Evolutionary conservation across 352 stramenopile species (phyloP).

Genomic region (Globisporangium megalacanthum): DNA sequence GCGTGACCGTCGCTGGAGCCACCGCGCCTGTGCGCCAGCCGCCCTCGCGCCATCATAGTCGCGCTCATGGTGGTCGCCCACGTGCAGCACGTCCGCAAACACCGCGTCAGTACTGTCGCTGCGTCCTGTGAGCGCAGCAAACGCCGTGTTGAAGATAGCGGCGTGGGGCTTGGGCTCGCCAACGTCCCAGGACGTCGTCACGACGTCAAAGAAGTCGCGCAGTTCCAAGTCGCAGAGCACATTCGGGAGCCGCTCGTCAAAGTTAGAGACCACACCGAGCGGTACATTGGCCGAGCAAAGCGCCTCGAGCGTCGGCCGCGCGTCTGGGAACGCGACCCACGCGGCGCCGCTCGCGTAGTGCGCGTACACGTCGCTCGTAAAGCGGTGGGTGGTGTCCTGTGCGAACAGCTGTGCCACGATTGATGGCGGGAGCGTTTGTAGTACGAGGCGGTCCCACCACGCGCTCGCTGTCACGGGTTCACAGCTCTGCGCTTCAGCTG

Average conservation of each 20-base stretch:
- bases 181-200: constrained; percentile 57
- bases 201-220: constrained; percentile 37
- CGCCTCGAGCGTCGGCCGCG: constrained; percentile 28
- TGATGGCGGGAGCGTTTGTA: constrained; percentile 29
- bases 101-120: not conserved
- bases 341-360: constrained; percentile 42
- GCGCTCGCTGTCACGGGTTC: constrained; percentile 18
- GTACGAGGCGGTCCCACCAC: constrained; percentile 60
- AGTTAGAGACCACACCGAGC: constrained; percentile 74
- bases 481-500: not conserved
- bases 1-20: constrained; percentile 25
- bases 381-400: constrained; percentile 13
- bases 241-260: constrained; percentile 57
- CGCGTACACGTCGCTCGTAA: constrained; percentile 45
- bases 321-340: constrained; percentile 63
- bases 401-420: constrained; percentile 15
- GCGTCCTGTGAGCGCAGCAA: constrained; percentile 15
- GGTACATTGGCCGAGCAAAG: constrained; percentile 18
- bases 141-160: constrained; percentile 55
- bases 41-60: constrained; percentile 47
- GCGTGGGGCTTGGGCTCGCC: constrained; percentile 42
- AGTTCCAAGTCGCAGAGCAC: constrained; percentile 43
- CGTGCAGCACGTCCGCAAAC: constrained; percentile 33
- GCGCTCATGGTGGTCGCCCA: constrained; percentile 49
- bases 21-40: constrained; percentile 31